These are phyloP conservation scores for Suillus fuscotomentosus DNA, from an alignment of 768 basidiomycete genomes.

Conservation along the genomic window DNA sequence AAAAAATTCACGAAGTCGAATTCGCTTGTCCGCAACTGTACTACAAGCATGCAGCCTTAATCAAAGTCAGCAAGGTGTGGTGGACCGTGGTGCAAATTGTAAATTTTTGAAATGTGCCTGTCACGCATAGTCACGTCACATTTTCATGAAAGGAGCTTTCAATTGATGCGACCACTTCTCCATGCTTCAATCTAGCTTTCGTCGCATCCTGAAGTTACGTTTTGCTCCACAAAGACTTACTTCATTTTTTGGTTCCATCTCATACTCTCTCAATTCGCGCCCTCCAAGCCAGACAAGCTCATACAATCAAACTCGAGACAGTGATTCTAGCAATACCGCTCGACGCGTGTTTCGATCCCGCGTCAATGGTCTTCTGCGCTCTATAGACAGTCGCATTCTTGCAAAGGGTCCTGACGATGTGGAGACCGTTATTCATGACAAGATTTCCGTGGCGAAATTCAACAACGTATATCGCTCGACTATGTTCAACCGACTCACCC, in stretches of 20 bases:
- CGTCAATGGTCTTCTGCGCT: conserved; percentile 25
- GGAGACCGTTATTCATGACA: conserved; percentile 20
- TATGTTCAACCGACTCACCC: conserved; percentile 40
- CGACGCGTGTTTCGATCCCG: conserved; percentile 12
- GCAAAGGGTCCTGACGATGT: conserved; percentile 19
- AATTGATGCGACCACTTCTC: too few species aligned
- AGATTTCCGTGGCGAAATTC: conserved; percentile 22
- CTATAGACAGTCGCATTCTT: conserved; percentile 26
- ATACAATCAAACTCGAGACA: too few species aligned
- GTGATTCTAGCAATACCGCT: not conserved
- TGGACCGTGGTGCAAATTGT: too few species aligned
- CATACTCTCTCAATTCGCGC: not conserved
- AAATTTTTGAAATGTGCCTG: too few species aligned
- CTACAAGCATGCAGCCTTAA: too few species aligned
- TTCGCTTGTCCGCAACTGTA: too few species aligned
- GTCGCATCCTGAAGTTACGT: not conserved
- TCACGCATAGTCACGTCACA: too few species aligned
- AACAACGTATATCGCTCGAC: conserved; percentile 26
- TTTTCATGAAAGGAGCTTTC: too few species aligned
- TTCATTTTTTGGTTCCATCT: not conserved
- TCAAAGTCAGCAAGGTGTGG: too few species aligned
- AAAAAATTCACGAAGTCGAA: too few species aligned
- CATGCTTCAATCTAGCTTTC: conserved; percentile 1
- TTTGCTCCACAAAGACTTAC: not conserved
- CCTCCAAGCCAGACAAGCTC: not conserved